Conservation (phyloP, 2,329 filamentous ascomycete species). For the Sporothrix schenckii region DNA sequence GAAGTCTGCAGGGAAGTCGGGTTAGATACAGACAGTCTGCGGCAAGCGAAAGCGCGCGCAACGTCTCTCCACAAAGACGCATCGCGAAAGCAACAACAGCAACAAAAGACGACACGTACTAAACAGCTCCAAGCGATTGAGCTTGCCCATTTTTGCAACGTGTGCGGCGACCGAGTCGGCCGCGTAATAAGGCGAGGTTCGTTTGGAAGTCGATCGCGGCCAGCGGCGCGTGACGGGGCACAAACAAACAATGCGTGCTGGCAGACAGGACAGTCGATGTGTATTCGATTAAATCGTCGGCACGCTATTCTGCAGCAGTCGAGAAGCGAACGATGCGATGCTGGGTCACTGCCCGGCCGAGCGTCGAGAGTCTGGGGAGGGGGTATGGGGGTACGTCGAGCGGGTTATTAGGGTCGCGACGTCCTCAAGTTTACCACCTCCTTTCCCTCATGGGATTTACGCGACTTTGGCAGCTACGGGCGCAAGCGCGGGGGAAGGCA, state of each 20-base stretch:
- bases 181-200: slow-evolving; percentile 20
- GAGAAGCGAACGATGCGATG: background rate
- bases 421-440: background rate
- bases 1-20: slow-evolving; percentile 67
- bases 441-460: slow-evolving; percentile 31
- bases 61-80: background rate
- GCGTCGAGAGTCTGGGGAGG: slow-evolving; percentile 21
- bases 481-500: slow-evolving; percentile 29
- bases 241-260: background rate
- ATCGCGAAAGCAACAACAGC: background rate
- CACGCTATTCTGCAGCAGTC: slow-evolving; percentile 10
- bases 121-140: slow-evolving; percentile 90
- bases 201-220: slow-evolving; percentile 19
- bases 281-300: slow-evolving; percentile 1
- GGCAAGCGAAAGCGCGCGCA: background rate
- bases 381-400: background rate
- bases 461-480: slow-evolving; percentile 30
- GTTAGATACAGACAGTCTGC: background rate
- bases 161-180: slow-evolving; percentile 30
- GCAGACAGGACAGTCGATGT: slow-evolving; percentile 10
- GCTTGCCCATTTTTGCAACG: slow-evolving; percentile 75
- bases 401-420: background rate
- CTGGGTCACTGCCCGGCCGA: slow-evolving; percentile 12
- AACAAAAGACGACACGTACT: slow-evolving; percentile 59
- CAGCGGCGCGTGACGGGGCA: slow-evolving; percentile 14